These are phyloP conservation scores for Pezicula carpinea DNA, from an alignment of 2,329 filamentous ascomycete genomes.

Conservation along the genomic window DNA sequence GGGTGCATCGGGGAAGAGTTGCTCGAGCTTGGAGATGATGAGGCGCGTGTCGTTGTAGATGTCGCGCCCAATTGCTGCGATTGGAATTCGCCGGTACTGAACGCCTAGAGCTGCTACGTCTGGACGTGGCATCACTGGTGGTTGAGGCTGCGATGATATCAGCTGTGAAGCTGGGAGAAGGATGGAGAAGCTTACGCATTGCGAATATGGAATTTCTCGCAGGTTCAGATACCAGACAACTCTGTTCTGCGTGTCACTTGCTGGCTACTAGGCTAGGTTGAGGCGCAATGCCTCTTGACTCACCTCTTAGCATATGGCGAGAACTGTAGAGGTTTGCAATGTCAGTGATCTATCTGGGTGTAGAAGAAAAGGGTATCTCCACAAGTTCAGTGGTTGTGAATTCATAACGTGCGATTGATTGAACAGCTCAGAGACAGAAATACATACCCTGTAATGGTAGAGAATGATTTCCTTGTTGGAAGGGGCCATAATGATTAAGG, in stretches of 20 bases:
- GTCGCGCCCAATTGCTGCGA: slow-evolving; percentile 61
- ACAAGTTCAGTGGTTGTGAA: too few species aligned
- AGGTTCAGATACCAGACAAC: slow-evolving; percentile 65
- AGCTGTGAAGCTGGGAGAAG: slow-evolving; percentile 4
- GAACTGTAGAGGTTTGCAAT: slow-evolving; percentile 60
- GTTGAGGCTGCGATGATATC: slow-evolving; percentile 50
- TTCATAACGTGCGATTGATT: too few species aligned
- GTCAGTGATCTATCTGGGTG: not conserved
- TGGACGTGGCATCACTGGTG: slow-evolving; percentile 59
- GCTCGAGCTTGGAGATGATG: slow-evolving; percentile 61
- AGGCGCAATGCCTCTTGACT: not conserved
- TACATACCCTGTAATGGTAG: slow-evolving; percentile 52
- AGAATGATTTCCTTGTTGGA: slow-evolving; percentile 36
- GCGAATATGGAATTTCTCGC: slow-evolving; percentile 57
- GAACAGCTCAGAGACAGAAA: too few species aligned
- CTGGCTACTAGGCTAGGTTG: not conserved
- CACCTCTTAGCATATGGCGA: slow-evolving; percentile 57
- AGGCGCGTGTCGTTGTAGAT: slow-evolving; percentile 67
- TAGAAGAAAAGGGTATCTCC: not conserved
- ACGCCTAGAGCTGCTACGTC: slow-evolving; percentile 58
- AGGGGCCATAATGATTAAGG: slow-evolving; percentile 7
- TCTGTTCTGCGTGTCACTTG: slow-evolving; percentile 6
- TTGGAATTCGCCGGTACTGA: slow-evolving; percentile 63
- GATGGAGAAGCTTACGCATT: slow-evolving; percentile 52
- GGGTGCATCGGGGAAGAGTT: slow-evolving; percentile 42